phyloP scores from a whole-genome alignment of 768 basidiomycete genomes.

The Tulasnella sp. region DNA sequence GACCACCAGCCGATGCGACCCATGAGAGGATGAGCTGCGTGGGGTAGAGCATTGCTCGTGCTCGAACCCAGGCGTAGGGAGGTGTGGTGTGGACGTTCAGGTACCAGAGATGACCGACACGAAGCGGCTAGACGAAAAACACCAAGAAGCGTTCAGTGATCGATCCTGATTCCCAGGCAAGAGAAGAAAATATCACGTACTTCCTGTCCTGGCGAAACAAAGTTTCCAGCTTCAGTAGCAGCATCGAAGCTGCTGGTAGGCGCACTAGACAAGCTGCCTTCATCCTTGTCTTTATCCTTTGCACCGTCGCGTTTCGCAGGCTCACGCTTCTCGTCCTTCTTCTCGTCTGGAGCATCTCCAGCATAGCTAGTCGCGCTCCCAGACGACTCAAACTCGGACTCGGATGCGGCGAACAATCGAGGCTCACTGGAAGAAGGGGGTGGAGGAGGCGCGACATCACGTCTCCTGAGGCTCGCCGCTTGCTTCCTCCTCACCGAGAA shows the following conservation, averaged over 20 bases:
- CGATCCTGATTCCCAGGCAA: no score
- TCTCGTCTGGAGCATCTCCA: neutral
- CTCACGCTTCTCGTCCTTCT: neutral
- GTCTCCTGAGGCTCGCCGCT: slow-evolving; percentile 19
- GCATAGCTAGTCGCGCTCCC: neutral
- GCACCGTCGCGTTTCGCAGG: neutral
- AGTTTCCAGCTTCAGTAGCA: slow-evolving; percentile 31
- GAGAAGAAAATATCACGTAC: slow-evolving; percentile 26
- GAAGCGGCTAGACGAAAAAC: slow-evolving; percentile 57
- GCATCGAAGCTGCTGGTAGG: slow-evolving; percentile 39
- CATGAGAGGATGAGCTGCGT: slow-evolving; percentile 77
- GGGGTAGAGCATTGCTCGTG: slow-evolving; percentile 72
- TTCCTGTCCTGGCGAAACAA: slow-evolving; percentile 31
- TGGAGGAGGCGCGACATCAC: neutral
- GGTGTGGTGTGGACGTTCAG: slow-evolving; percentile 79
- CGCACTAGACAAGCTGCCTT: neutral
- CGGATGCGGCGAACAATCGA: slow-evolving; percentile 13
- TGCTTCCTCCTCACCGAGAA: slow-evolving; percentile 42
- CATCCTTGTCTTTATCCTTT: neutral
- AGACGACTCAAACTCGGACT: neutral
- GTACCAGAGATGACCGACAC: slow-evolving; percentile 81
- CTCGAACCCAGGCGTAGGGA: slow-evolving; percentile 71
- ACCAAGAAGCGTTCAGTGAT: neutral
- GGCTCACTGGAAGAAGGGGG: neutral
- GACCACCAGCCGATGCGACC: slow-evolving; percentile 71